phyloP scores from a whole-genome alignment of 345 rosid genomes.

The Angophora floribunda region DNA sequence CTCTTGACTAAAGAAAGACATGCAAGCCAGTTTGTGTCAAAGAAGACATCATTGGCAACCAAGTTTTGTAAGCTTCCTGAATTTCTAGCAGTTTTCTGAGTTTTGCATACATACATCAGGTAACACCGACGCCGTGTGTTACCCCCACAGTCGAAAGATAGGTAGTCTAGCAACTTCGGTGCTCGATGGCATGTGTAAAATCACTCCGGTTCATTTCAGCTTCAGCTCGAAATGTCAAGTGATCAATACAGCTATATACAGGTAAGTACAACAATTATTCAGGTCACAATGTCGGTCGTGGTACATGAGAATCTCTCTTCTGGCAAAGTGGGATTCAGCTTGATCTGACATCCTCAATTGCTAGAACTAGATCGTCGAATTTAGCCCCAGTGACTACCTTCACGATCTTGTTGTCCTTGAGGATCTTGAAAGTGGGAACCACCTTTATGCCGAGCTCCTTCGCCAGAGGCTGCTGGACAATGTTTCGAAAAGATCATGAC shows the following conservation, averaged over 20 bases:
- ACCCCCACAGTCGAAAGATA: background rate
- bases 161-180: background rate
- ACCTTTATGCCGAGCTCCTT: slow-evolving; percentile 83
- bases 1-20: background rate
- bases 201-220: background rate
- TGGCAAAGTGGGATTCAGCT: slow-evolving; percentile 9
- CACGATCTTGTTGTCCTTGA: slow-evolving; percentile 54
- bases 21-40: background rate
- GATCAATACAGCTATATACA: background rate
- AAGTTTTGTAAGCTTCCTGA: background rate
- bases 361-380: slow-evolving; percentile 51
- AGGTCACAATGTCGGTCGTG: background rate
- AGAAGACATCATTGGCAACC: background rate
- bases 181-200: background rate
- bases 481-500: background rate
- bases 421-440: slow-evolving; percentile 91
- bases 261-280: background rate
- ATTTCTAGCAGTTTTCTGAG: background rate
- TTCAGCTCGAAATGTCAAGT: background rate
- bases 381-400: slow-evolving; percentile 87
- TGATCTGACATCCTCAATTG: slow-evolving; percentile 63
- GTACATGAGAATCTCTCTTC: background rate
- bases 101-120: background rate
- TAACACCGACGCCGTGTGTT: background rate
- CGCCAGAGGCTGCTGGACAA: slow-evolving; percentile 52